Base-by-base conservation (phyloP, 2,329 filamentous ascomycete species). In the Monosporascus sp. region DNA sequence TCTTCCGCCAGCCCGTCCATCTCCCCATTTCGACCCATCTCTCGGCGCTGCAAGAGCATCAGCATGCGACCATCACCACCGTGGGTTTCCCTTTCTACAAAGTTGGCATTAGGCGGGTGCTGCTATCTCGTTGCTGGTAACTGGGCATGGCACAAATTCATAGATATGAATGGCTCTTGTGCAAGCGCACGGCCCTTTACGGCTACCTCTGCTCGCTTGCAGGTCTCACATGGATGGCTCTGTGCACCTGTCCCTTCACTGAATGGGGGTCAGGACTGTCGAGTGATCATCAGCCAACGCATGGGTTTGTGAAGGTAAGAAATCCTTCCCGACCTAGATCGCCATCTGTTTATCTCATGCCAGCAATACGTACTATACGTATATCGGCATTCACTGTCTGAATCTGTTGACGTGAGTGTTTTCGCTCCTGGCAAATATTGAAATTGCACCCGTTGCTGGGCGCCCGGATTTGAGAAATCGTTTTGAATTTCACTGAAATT, bases 401-500 rank as follows among this genome's bases (percentile, higher is more conserved):
- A 72, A 65, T 62, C 67, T 62, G 70, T 77, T 74, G 75, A 68
- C 73, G 65, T 74, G 72, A 69, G 72, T 76, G 75, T 80, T 77
- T 79, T 79, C 76, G 74, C 75, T 66, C 69, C 76, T 80, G 78
- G 77, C 78, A 78, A 69, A 79, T 73, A 80, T 67, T 34, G 65
- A 74, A 61, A 24, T 64, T 67, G 54, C 58, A 72, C 78, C 77
- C 76, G 70, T 78, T 79, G 76, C 78, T 80, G 76, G 76, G 77
- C 77, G 75, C 77, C 75, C 73, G 72, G 68, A 65, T 74, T 78
- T 67, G 72, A 80, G 76, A 76, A 66, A 70, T 76, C 77, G 77
- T 80, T 72, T 77, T 79, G 76, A 70, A 71, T 67, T 63, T 79
- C 72, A 57, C 69, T 67, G 77, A 80, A 60, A 75, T 70, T 71